Base-by-base conservation (phyloP, 2,329 filamentous ascomycete species). In the Trichoderma oligosporum region DNA sequence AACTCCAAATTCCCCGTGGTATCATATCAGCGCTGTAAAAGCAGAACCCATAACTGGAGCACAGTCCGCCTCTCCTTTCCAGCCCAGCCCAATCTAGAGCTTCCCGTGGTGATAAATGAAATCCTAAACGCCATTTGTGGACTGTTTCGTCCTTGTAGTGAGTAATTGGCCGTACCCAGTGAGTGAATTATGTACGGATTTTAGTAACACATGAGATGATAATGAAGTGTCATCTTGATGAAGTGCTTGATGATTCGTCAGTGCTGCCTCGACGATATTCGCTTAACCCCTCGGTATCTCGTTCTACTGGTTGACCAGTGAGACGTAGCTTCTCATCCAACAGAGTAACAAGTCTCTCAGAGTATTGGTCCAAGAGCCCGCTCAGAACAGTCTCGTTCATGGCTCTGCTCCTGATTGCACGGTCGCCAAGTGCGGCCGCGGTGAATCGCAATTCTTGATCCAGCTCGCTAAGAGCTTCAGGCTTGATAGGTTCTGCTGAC, bases 291-390 rank as follows among this genome's bases (percentile, higher is more conserved):
- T 69, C 68, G 14, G 63, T 63, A 20, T 68, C 70, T 54, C 65
- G 62, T 58, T 71, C 66, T 56, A 65, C 67, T 33, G 68, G 65
- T 31, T 72, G 67, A 64, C 69, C 73, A 8, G 67, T 77, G 31
- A 84, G 70, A 45, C 79, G 74, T 49, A 91, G 77, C 68, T 87
- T 88, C 69, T 90, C 85, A 62, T 91, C 87, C 42, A 92, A 77
- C 70, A 91, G 78, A 44, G 78, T 82, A 5, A 90, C 83, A 46
- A 92, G 74, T 59, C 84, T 79, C 65, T 90, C 86, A 2, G 86
- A 89, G 65, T 91, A 91, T 71, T 89, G 83, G 63, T 91, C 88
- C 7, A 92, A 74, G 42, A 91, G 72, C 48, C 84, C 85, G 38
- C 78, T 82, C 31, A 88, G 72, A 47, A 82, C 75, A 16, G 78